A percentile compares a stretch with the other conserved stretches of the same genome.
These are phyloP conservation scores for Coniochaeta sp. DNA, from an alignment of 2,329 filamentous ascomycete species.

Conservation along the genomic window DNA sequence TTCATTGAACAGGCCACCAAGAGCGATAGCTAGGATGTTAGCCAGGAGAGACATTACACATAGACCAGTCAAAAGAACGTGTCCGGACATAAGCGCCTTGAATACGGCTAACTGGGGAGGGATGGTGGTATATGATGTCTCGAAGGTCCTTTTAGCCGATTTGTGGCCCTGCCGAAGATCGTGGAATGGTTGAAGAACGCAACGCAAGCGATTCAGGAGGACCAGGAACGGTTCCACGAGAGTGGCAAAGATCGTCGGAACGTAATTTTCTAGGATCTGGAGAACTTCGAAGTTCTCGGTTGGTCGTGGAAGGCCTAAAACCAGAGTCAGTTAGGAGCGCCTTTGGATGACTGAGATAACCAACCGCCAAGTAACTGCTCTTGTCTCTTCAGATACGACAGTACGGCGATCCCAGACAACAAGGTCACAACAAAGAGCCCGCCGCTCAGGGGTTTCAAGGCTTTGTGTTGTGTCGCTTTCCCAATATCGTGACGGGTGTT, in stretches of 20 bases:
- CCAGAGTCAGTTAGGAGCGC: too few relatives aligned
- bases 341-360: too few relatives aligned
- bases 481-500: too few relatives aligned
- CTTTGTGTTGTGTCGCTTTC: neutral
- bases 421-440: neutral
- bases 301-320: constrained; percentile 25
- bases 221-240: constrained; percentile 50
- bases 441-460: constrained; percentile 1
- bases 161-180: constrained; percentile 33
- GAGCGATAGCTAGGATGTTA: constrained; percentile 44
- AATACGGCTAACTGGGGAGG: constrained; percentile 44
- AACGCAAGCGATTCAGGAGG: constrained; percentile 43
- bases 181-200: constrained; percentile 46
- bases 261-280: constrained; percentile 35
- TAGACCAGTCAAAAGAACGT: constrained; percentile 37
- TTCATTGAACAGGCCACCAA: constrained; percentile 43
- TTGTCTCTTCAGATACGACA: constrained; percentile 10
- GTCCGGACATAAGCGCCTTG: constrained; percentile 33
- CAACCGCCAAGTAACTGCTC: constrained; percentile 8
- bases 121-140: constrained; percentile 41
- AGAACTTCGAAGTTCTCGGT: constrained; percentile 23
- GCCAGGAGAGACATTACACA: constrained; percentile 39
- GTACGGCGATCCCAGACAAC: neutral
- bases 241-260: constrained; percentile 47
- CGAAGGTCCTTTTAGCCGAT: constrained; percentile 26